Evolutionary conservation across 495 filamentous ascomycete species (phyloP), one percentile per base, ranked within the genome.

Genomic region (Hypoxylon trugodes): DNA sequence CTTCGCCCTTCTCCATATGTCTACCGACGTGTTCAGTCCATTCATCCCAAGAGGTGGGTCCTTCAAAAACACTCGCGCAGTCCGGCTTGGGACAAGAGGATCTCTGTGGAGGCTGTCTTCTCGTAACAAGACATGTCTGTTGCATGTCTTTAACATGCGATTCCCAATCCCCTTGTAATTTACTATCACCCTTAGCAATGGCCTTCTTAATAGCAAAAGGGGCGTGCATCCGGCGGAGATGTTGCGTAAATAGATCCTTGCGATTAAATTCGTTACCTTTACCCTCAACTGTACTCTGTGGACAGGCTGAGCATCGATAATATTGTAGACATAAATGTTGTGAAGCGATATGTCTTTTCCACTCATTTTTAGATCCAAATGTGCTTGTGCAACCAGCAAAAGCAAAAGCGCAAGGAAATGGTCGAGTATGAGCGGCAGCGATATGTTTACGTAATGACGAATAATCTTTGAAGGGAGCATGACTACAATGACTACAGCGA

Each of bases 321-420:
- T 89, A 93, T 33, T 87, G 87, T 13, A 93, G 79, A 55, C 89
- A 90, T 54, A 98, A 79, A 72, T 98, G 95, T 66, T 97, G 90
- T 2, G 91, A 93, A 22, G 84, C 83, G 59, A 97, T 89, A 74
- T 98, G 95, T 0, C 95, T 87, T 73, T 97, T 82, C 94, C 94
- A 98, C 72, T 98, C 95, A 68, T 97, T 98, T 71, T 98, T 98
- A 30, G 90, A 93, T 7, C 87, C 87, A 69, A 98, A 97, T 0
- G 86, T 92, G 65, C 90, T 92, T 5, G 72, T 72, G 72, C 95
- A 98, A n/a, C 88, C 90, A 57, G 94, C 96, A 50, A 85, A 87
- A 9, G 85, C 82, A 72, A 97, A 95, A 33, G 89, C 90, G 73
- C 95, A 98, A 7, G 86, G 82, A 69, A 97, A 98, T 0, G 89